Evolutionary conservation across 2,329 filamentous ascomycete species (phyloP), one percentile per base, ranked within the genome.

Genomic region (Monosporascus sp.): DNA sequence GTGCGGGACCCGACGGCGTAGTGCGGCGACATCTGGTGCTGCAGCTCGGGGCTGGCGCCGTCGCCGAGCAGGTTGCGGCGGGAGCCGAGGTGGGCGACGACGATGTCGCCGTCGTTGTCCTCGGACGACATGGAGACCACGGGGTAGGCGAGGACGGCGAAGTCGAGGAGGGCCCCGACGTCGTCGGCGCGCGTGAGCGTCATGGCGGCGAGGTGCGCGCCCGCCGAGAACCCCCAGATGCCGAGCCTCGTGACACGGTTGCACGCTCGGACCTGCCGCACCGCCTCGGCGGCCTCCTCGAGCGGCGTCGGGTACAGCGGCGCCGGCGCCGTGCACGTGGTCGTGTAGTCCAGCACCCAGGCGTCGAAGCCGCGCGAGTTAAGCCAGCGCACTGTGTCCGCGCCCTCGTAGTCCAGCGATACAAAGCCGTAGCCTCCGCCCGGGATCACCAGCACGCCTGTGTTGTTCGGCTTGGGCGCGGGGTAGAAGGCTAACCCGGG

Each of bases 91-190:
- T 62, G 58, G 20, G 60, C 51, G n/a, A 48, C 52, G 15, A 46
- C 43, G 43, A 46, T 46, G 24, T 46, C 43, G 43, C 43, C 43
- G 43, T 46, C 43, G 43, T 46, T 46, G 43, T 46, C 43, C 2
- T 52, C 51, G 14, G 48, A 18, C 17, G 55, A 51, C 60, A 64
- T 63, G 37, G 57, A 56, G 37, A 64, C 59, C 17, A 65, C 60
- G 2, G 60, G 60, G 54, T 65, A 65, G n/a, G 60, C 53, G 5
- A 65, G 51, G 51, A 65, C 60, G 45, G 53, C 59, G 45, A 65
- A 63, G 50, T 65, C 60, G 22, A 65, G 37, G 1, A 17, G 35
- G 24, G n/a, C 46, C 8, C 18, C 26, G 8, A 46, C 37, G 20
- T 52, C 43, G 11, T 24, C 50, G 17, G 35, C 17, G n/a, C 46